These are phyloP conservation scores for Aspergillus fischeri DNA, from an alignment of 2,329 filamentous ascomycete species.

Conservation along the genomic window DNA sequence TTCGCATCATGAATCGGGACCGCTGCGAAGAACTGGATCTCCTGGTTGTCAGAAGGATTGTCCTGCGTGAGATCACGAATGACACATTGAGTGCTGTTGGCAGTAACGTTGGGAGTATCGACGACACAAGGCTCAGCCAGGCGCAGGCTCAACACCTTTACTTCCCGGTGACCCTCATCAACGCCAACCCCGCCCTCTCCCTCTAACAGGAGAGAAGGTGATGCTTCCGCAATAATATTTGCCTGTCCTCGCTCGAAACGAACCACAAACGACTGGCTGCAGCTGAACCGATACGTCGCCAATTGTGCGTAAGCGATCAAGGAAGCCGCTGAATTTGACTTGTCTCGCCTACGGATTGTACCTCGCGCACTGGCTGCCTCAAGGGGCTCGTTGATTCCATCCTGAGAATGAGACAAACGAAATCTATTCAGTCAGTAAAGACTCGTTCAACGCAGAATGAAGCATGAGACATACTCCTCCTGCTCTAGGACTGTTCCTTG, in stretches of 20 bases:
- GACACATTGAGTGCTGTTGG: constrained; percentile 20
- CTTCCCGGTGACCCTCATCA: constrained; percentile 19
- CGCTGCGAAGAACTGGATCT: constrained; percentile 52
- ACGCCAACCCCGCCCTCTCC: constrained; percentile 9
- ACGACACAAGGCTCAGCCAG: background rate
- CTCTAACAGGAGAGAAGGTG: constrained; percentile 32
- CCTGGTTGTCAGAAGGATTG: constrained; percentile 30
- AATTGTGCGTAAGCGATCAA: constrained; percentile 51
- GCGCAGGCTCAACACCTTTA: constrained; percentile 8
- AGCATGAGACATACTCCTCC: constrained; percentile 8
- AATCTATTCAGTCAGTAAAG: background rate
- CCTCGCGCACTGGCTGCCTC: background rate
- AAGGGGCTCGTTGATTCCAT: background rate
- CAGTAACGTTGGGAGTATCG: background rate
- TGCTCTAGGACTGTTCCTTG: constrained; percentile 10
- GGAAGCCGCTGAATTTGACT: constrained; percentile 16
- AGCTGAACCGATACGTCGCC: constrained; percentile 41
- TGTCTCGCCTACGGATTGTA: background rate
- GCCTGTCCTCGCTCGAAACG: constrained; percentile 46
- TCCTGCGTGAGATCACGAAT: constrained; percentile 37
- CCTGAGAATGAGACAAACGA: background rate
- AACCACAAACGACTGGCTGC: constrained; percentile 43
- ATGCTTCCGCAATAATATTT: constrained; percentile 50
- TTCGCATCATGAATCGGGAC: constrained; percentile 56
- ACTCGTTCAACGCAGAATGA: background rate